phyloP scores from a whole-genome alignment of 2,329 filamentous ascomycete species.

The Alternaria consortialis region DNA sequence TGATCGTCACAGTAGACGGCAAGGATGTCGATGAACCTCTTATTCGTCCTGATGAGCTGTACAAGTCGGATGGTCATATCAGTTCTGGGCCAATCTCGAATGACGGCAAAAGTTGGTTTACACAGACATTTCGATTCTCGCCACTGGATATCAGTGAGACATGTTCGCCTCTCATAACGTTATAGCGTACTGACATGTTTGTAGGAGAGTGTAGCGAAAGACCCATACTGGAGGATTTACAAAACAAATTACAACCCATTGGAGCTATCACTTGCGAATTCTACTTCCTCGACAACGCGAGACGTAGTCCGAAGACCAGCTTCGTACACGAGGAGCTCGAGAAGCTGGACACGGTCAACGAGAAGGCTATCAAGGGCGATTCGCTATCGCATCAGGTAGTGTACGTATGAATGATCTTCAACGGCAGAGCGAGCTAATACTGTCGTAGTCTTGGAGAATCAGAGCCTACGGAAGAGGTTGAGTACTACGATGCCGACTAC shows the following conservation, averaged over 20 bases:
- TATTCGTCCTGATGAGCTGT: constrained; percentile 12
- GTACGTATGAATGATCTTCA: constrained; percentile 1
- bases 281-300: constrained; percentile 16
- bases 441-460: constrained; percentile 4
- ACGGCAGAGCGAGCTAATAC: constrained; percentile 7
- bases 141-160: constrained; percentile 17
- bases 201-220: neutral
- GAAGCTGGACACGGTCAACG: constrained; percentile 18
- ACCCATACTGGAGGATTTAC: neutral
- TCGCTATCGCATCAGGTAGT: constrained; percentile 18
- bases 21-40: constrained; percentile 15
- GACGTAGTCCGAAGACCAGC: neutral
- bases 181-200: neutral
- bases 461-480: constrained; percentile 4
- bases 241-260: constrained; percentile 10
- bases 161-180: neutral
- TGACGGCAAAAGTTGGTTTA: constrained; percentile 1
- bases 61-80: constrained; percentile 2
- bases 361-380: constrained; percentile 28
- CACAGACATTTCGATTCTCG: constrained; percentile 27
- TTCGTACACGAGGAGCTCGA: constrained; percentile 27
- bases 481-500: constrained; percentile 14
- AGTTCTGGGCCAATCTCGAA: constrained; percentile 14
- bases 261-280: constrained; percentile 26
- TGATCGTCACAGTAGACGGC: constrained; percentile 32